A percentile compares a stretch with the other conserved stretches of the same genome.
Evolutionary conservation across 179 eudicot species (phyloP).

Genomic region (Drosera spatulata): DNA sequence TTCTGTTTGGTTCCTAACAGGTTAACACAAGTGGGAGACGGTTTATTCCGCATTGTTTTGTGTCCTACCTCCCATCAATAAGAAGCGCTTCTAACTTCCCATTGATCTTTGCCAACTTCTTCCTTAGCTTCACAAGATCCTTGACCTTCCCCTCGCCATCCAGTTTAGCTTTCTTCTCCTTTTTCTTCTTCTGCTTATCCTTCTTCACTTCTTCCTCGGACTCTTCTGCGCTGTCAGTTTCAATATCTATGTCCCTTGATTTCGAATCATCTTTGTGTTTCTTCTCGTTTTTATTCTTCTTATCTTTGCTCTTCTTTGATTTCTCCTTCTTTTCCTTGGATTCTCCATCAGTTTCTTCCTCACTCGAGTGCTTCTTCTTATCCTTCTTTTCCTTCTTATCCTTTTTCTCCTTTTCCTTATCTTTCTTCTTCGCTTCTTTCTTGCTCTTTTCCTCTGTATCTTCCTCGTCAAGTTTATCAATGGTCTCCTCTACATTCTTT

Average conservation of each 20-base stretch:
- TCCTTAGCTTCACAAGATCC: slow-evolving; percentile 47
- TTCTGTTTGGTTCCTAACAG: too few relatives aligned
- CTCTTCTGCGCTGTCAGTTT: slow-evolving; percentile 2
- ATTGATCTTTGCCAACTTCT: slow-evolving; percentile 53
- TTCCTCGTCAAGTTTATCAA: background rate
- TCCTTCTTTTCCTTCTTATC: slow-evolving; percentile 6
- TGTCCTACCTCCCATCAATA: too few relatives aligned
- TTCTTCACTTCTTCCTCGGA: slow-evolving; percentile 13
- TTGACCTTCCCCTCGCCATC: slow-evolving; percentile 26
- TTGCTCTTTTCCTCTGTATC: background rate
- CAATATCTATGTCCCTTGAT: slow-evolving; percentile 1
- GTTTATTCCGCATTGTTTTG: too few relatives aligned
- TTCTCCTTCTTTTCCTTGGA: slow-evolving; percentile 3
- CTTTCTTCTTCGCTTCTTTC: slow-evolving; percentile 7
- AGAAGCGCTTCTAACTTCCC: slow-evolving; percentile 64
- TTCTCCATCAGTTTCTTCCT: background rate
- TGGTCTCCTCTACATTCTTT: background rate
- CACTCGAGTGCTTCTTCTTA: slow-evolving; percentile 7
- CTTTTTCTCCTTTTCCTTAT: slow-evolving; percentile 3
- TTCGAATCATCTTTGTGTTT: slow-evolving; percentile 9
- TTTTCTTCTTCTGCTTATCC: slow-evolving; percentile 19
- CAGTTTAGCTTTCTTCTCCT: slow-evolving; percentile 27
- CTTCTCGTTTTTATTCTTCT: slow-evolving; percentile 10
- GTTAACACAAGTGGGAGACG: too few relatives aligned
- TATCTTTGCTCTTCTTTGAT: slow-evolving; percentile 7